Evolutionary conservation across 2,329 filamentous ascomycete genomes (phyloP).

Genomic region (Parastagonospora avenae): DNA sequence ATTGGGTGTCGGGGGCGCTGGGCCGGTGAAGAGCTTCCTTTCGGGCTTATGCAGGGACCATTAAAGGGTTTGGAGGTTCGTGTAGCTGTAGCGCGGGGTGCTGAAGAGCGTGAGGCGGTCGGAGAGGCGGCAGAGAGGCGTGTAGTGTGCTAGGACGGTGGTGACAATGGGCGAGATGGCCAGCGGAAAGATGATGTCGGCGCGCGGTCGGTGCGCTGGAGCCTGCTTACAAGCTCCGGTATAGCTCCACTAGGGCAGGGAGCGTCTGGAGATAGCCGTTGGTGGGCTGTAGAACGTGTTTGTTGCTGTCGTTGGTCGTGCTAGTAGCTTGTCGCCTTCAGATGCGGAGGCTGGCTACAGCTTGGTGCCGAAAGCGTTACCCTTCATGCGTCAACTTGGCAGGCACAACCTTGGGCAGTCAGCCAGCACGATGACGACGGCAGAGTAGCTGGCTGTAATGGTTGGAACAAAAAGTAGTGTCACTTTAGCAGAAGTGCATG

Average conservation of each 20-base stretch:
- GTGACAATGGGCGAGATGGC: slow-evolving; percentile 26
- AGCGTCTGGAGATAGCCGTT: background rate
- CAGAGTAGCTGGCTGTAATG: background rate
- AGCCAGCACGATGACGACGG: slow-evolving; percentile 3
- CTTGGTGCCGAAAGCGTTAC: slow-evolving; percentile 25
- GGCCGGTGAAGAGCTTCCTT: slow-evolving; percentile 21
- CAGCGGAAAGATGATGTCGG: slow-evolving; percentile 19
- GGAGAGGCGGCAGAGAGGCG: slow-evolving; percentile 1
- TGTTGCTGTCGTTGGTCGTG: slow-evolving; percentile 3
- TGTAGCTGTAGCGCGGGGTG: slow-evolving; percentile 7
- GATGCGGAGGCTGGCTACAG: slow-evolving; percentile 11
- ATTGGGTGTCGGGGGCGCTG: slow-evolving; percentile 25
- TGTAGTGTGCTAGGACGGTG: slow-evolving; percentile 10
- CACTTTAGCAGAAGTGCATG: background rate
- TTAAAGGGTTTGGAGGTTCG: slow-evolving; percentile 8
- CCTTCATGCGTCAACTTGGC: slow-evolving; percentile 29
- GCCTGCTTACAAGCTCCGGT: background rate
- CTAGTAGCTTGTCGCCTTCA: background rate
- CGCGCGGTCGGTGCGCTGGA: slow-evolving; percentile 6
- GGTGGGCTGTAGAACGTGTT: background rate
- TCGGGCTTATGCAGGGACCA: slow-evolving; percentile 21
- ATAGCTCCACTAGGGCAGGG: slow-evolving; percentile 4
- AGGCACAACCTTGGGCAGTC: slow-evolving; percentile 20
- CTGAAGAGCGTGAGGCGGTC: slow-evolving; percentile 1
- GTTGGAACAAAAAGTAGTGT: background rate